These are phyloP conservation scores for Penicillium sp. DNA, from an alignment of 2,329 filamentous ascomycete species.

Conservation along the genomic window DNA sequence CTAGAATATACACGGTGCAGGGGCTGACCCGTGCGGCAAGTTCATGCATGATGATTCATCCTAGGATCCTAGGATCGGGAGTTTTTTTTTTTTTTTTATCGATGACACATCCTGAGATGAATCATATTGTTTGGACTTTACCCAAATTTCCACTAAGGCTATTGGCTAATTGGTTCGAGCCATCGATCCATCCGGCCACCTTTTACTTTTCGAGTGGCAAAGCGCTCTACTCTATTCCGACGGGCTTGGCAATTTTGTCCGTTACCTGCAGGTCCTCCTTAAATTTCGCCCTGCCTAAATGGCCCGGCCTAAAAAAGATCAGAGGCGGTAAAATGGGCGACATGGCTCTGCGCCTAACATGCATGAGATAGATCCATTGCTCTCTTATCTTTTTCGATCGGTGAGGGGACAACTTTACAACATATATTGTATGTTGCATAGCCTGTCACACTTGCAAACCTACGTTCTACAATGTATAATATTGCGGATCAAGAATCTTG, in stretches of 20 bases:
- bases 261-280: conserved; percentile 6
- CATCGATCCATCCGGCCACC: conserved; percentile 7
- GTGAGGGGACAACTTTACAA: background rate
- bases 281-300: background rate
- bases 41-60: conserved; percentile 18
- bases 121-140: conserved; percentile 19
- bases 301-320: background rate
- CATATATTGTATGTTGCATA: too few relatives aligned
- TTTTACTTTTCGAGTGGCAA: conserved; percentile 18
- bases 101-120: conserved; percentile 19
- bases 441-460: background rate
- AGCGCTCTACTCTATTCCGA: conserved; percentile 17
- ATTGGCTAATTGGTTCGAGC: conserved; percentile 10
- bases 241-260: conserved; percentile 1
- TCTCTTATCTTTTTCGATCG: background rate
- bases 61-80: too few relatives aligned
- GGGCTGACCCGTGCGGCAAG: conserved; percentile 15
- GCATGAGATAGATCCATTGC: conserved; percentile 21
- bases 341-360: conserved; percentile 10
- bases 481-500: background rate
- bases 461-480: background rate
- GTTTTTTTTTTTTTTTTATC: too few relatives aligned
- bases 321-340: conserved; percentile 20
- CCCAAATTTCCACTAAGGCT: background rate
- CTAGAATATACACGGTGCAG: conserved; percentile 3